phyloP scores from a whole-genome alignment of 1,139 yeast species.

The Saccharomyces hybrid region DNA sequence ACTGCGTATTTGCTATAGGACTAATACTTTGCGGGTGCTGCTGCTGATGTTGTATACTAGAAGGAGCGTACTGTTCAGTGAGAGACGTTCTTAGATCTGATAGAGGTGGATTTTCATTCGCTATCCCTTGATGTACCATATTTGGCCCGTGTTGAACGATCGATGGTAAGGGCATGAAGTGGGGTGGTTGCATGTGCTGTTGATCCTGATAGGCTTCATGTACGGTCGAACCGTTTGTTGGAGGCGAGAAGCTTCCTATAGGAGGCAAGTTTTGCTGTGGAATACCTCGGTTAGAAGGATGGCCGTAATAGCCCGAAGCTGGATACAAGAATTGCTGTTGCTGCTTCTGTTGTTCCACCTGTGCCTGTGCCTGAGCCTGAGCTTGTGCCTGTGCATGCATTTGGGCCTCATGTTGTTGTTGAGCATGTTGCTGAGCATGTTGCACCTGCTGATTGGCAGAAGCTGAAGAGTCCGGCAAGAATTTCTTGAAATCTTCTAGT shows the following conservation, averaged over 20 bases:
- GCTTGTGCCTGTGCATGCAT: slow-evolving; percentile 3
- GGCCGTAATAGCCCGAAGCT: neutral
- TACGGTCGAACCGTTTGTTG: slow-evolving; percentile 32
- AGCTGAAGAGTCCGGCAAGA: slow-evolving; percentile 79
- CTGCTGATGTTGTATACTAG: neutral
- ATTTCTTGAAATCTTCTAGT: slow-evolving; percentile 88
- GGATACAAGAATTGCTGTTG: slow-evolving; percentile 1
- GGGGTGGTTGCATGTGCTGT: slow-evolving; percentile 9
- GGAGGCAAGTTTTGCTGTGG: slow-evolving; percentile 66
- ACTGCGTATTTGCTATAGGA: neutral
- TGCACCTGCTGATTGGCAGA: slow-evolving; percentile 14
- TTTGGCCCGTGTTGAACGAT: slow-evolving; percentile 3
- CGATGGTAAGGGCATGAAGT: slow-evolving; percentile 3
- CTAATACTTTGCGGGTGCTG: neutral
- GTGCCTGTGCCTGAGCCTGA: slow-evolving; percentile 4
- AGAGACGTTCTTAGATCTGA: neutral
- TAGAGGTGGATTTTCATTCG: slow-evolving; percentile 2
- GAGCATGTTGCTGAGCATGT: slow-evolving; percentile 9
- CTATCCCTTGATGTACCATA: neutral
- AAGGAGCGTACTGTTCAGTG: neutral
- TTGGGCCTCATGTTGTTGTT: slow-evolving; percentile 7
- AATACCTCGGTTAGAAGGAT: neutral
- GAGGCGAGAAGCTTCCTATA: slow-evolving; percentile 91
- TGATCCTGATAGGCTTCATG: slow-evolving; percentile 11
- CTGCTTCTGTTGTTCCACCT: slow-evolving; percentile 6